Evolutionary conservation across 164 flowering plant species (phyloP).

Genomic region (Protea cynaroides): DNA sequence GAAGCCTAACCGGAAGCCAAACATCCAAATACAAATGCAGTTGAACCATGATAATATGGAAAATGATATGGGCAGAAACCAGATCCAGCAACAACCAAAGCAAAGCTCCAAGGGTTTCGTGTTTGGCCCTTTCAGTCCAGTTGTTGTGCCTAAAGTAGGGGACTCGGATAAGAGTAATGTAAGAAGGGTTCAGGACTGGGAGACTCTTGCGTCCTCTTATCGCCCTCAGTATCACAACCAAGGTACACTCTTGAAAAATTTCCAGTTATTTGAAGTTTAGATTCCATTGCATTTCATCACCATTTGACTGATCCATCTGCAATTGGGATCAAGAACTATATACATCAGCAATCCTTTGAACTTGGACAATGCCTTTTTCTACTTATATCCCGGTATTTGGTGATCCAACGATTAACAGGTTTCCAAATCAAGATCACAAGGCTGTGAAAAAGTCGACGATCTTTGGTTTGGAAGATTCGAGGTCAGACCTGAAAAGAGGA

Average conservation of each 20-base stretch:
- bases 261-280: no score
- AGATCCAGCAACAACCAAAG: constrained; percentile 23
- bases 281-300: no score
- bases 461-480: no score
- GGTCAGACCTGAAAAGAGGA: no score
- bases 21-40: constrained; percentile 16
- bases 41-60: constrained; percentile 26
- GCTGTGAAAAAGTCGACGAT: no score
- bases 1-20: constrained; percentile 9
- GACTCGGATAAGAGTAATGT: constrained; percentile 18
- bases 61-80: constrained; percentile 15
- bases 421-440: no score
- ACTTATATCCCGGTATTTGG: no score
- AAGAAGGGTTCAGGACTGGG: constrained; percentile 52
- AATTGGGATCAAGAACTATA: no score
- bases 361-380: no score
- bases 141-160: constrained; percentile 23
- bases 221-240: constrained; percentile 87
- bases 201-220: constrained; percentile 44
- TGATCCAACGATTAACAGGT: no score
- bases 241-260: constrained; percentile 36
- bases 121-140: constrained; percentile 89
- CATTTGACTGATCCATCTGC: no score
- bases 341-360: no score
- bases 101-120: constrained; percentile 35